A percentile compares a stretch with the other conserved stretches of the same genome.
phyloP scores from a whole-genome alignment of 805 yeast genomes.

The Hanseniaspora pseudoguilliermondii region DNA sequence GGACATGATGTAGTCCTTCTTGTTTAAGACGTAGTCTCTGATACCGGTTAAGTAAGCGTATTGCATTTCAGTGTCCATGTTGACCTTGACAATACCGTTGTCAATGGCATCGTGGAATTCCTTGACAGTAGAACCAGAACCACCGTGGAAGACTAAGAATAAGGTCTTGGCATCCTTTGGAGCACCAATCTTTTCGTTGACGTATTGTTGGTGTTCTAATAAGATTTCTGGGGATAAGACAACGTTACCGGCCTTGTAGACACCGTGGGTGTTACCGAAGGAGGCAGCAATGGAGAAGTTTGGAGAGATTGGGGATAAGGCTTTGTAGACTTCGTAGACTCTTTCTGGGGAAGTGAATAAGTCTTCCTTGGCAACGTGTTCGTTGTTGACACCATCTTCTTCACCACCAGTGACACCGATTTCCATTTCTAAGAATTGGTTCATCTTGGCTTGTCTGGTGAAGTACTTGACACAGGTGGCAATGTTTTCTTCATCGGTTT shows the following conservation, averaged over 20 bases:
- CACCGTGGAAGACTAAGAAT: constrained; percentile 99
- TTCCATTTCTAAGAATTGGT: constrained; percentile 99
- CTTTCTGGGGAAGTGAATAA: constrained; percentile 94
- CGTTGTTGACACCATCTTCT: constrained; percentile 99
- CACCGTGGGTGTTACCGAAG: constrained; percentile 99
- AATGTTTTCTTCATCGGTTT: constrained; percentile 90
- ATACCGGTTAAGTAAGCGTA: constrained; percentile 94
- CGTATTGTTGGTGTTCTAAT: constrained; percentile 90
- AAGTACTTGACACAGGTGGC: constrained; percentile 89
- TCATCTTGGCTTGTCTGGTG: constrained; percentile 81
- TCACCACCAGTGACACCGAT: constrained; percentile 99
- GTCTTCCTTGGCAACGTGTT: constrained; percentile 71
- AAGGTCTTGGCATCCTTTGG: constrained; percentile 49
- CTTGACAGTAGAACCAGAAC: constrained; percentile 89
- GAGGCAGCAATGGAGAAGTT: constrained; percentile 99
- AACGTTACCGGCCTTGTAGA: constrained; percentile 98
- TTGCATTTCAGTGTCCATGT: constrained; percentile 98
- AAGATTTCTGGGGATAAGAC: constrained; percentile 81
- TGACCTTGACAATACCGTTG: constrained; percentile 96
- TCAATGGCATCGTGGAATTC: constrained; percentile 86
- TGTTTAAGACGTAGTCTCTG: constrained; percentile 89
- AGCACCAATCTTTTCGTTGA: constrained; percentile 51
- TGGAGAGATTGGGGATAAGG: constrained; percentile 81
- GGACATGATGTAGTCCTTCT: constrained; percentile 83
- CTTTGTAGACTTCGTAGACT: constrained; percentile 81